These are phyloP conservation scores for Hibiscus syriacus DNA, from an alignment of 345 rosid genomes.

Conservation along the genomic window DNA sequence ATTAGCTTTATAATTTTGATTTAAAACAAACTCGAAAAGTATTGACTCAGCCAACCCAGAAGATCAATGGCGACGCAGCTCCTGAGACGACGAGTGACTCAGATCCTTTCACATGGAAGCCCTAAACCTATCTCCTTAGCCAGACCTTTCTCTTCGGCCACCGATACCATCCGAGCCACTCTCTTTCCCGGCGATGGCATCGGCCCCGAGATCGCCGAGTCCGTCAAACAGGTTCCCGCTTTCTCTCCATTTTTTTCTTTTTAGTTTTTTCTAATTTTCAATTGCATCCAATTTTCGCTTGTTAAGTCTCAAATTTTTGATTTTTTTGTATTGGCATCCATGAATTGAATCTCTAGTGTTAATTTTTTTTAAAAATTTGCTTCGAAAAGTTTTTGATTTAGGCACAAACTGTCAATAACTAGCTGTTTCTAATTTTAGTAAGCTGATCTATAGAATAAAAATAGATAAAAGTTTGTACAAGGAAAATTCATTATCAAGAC, in stretches of 20 bases:
- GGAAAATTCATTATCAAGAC: not conserved
- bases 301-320: not conserved
- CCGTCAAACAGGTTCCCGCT: constrained; percentile 68
- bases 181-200: constrained; percentile 98
- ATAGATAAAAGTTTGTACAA: not conserved
- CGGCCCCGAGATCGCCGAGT: constrained; percentile 98
- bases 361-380: not conserved
- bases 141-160: constrained; percentile 50
- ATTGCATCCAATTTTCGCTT: not conserved
- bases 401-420: not conserved
- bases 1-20: constrained; percentile 3
- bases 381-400: not conserved
- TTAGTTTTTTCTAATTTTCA: not conserved
- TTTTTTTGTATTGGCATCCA: not conserved
- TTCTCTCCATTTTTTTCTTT: not conserved
- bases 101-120: constrained; percentile 31
- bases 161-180: constrained; percentile 68
- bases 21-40: constrained; percentile 12
- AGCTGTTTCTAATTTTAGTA: not conserved
- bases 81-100: constrained; percentile 43
- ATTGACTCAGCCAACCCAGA: not conserved
- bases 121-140: constrained; percentile 24
- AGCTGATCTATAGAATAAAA: not conserved
- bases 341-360: not conserved
- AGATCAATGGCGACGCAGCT: constrained; percentile 33